phyloP scores from a whole-genome alignment of 306 rosid genomes.

The Gastrolobium villosum region DNA sequence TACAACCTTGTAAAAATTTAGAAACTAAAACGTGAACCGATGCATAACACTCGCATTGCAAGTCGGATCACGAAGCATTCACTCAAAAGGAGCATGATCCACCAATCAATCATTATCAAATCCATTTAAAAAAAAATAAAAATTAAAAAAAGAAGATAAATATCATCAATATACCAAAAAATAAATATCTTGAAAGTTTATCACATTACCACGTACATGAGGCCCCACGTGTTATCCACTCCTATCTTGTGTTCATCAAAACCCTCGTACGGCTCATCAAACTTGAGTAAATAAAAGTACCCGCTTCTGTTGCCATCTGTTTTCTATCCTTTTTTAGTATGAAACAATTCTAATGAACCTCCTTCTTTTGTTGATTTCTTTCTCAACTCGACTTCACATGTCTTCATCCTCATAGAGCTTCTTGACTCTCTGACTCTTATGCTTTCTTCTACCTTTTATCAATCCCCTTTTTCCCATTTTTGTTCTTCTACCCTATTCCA shows the following conservation, averaged over 20 bases:
- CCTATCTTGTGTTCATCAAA: slow-evolving; percentile 22
- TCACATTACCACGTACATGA: slow-evolving; percentile 32
- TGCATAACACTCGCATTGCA: neutral
- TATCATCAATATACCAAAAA: too few relatives aligned
- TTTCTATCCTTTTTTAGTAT: neutral
- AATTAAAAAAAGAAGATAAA: neutral
- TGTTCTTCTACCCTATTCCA: neutral
- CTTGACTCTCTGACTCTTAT: neutral
- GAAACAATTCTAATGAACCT: neutral
- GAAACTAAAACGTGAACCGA: neutral
- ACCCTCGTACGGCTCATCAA: slow-evolving; percentile 4
- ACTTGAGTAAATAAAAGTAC: neutral
- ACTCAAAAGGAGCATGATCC: neutral
- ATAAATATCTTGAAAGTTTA: slow-evolving; percentile 40
- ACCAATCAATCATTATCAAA: neutral
- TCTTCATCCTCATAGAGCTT: neutral
- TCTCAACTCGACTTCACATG: neutral
- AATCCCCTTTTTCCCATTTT: neutral
- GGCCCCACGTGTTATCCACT: slow-evolving; percentile 56
- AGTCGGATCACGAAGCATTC: neutral
- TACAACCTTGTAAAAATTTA: too few relatives aligned
- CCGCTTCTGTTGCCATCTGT: slow-evolving; percentile 18
- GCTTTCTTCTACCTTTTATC: neutral
- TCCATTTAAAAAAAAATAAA: neutral
- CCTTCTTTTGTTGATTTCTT: neutral